Evolutionary conservation across 2,329 filamentous ascomycete species (phyloP), one percentile per base, ranked within the genome.

Genomic region (Didymella lethalis): DNA sequence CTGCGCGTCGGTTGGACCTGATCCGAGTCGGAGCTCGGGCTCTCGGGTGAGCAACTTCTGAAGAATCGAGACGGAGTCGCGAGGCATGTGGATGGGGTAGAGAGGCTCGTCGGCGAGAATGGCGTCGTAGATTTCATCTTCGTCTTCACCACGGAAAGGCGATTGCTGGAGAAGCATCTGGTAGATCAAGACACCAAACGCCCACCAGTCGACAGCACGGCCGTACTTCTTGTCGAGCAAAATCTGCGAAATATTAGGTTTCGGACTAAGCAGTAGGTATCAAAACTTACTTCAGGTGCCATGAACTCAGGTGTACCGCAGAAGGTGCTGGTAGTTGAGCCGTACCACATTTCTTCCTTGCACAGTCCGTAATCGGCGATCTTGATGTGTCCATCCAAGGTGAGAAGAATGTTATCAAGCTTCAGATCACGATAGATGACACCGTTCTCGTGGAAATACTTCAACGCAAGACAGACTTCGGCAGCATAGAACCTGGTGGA

Each of bases 291-390:
- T 84, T 99, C 95, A 8, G 95, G 95, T 8, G 95, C 95, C 95
- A 99, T 99, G 68, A 99, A 99, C 76, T 99, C 95, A 16, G 95
- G 95, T n/a, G 95, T 99, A 78, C 95, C 95, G 76, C 95, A 99
- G 83, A 99, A 99, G 7, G 95, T 99, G 80, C 93, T 94, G 0
- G 95, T 99, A 2, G 91, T 97, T 55, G 91, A 94, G 43, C 93
- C 93, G 75, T 96, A 99, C 93, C 94, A 99, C 95, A 99, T 99
- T 70, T 99, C 93, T 76, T 99, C 95, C 80, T 99, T 99, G 83
- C 96, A 99, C 48, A 99, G 86, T 86, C 95, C 95, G 77, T 97
- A 99, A 84, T 99, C 95, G 52, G 87, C 95, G 83, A 99, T 93
- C 84, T 98, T 98, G 83, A 99, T 96, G 77, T 99, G 95, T 26